Conservation (phyloP, 2,329 filamentous ascomycete species). For the Fusarium secorum region DNA sequence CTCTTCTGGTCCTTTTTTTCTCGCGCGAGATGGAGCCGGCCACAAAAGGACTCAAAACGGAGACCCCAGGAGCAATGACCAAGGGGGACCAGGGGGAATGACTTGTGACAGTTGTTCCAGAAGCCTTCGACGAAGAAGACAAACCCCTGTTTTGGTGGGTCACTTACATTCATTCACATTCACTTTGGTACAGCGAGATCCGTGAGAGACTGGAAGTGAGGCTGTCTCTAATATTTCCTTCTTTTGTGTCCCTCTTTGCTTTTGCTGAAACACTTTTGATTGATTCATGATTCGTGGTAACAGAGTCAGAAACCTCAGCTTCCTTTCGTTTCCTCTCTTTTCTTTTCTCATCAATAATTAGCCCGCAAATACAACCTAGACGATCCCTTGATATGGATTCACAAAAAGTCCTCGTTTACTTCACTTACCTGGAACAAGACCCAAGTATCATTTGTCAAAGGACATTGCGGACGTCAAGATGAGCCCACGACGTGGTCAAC, state of each 20-base stretch:
- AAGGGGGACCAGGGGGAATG: background rate
- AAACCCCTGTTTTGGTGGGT: constrained; percentile 7
- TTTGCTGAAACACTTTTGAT: constrained; percentile 2
- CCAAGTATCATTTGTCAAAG: constrained; percentile 1
- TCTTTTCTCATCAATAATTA: background rate
- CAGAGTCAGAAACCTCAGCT: background rate
- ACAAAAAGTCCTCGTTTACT: constrained; percentile 3
- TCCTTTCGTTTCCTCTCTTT: background rate
- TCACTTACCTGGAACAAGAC: constrained; percentile 3
- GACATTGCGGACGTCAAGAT: constrained; percentile 36
- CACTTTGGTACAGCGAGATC: constrained; percentile 7
- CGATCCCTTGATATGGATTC: background rate
- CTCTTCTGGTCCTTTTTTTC: background rate
- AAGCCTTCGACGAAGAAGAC: constrained; percentile 29
- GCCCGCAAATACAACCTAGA: background rate
- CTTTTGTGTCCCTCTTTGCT: background rate
- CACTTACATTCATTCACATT: background rate
- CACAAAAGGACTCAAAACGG: constrained; percentile 18
- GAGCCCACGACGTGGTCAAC: constrained; percentile 33
- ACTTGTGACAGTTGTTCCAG: constrained; percentile 36
- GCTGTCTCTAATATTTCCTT: constrained; percentile 6
- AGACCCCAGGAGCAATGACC: constrained; percentile 17
- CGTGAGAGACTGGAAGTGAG: background rate
- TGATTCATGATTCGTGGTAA: background rate
- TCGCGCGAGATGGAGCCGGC: background rate